Conservation (phyloP, 768 basidiomycete genomes). For the Glaciozyma antarctica region DNA sequence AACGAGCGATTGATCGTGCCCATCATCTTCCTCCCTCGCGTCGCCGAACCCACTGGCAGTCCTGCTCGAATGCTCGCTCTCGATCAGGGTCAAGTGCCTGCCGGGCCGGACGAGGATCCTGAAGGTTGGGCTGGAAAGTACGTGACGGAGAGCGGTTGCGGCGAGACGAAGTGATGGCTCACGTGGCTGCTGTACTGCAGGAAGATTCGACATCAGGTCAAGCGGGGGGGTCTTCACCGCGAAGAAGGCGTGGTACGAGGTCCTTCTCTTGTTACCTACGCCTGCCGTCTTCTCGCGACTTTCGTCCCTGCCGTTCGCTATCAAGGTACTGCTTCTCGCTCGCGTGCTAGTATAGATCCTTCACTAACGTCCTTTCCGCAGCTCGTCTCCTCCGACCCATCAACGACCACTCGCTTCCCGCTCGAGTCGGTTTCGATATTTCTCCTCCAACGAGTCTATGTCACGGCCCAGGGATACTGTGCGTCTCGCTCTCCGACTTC, state of each 20-base stretch:
- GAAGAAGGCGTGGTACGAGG: not conserved
- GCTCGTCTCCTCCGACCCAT: constrained; percentile 10
- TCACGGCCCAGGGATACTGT: constrained; percentile 17
- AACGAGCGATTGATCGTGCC: constrained; percentile 28
- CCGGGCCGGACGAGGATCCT: constrained; percentile 3
- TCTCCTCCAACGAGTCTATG: constrained; percentile 10
- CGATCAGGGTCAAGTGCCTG: not conserved
- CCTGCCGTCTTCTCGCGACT: not conserved
- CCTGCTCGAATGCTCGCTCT: constrained; percentile 3
- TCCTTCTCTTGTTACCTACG: not conserved
- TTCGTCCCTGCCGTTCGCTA: not conserved
- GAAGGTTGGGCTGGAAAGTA: constrained; percentile 21
- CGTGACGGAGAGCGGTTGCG: not conserved
- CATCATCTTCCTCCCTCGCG: constrained; percentile 19
- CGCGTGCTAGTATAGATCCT: not conserved
- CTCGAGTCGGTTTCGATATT: constrained; percentile 5
- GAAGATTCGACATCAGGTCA: not conserved
- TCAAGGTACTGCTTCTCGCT: not conserved
- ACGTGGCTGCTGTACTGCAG: not conserved
- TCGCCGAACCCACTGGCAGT: not conserved
- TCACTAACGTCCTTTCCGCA: not conserved
- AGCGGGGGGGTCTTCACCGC: not conserved
- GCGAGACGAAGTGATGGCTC: not conserved
- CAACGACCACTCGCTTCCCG: not conserved
- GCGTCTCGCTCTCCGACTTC: not conserved